Evolutionary conservation across 257 asterid genomes (phyloP), one percentile per base, ranked within the genome.

Genomic region (Petunia axillaris): DNA sequence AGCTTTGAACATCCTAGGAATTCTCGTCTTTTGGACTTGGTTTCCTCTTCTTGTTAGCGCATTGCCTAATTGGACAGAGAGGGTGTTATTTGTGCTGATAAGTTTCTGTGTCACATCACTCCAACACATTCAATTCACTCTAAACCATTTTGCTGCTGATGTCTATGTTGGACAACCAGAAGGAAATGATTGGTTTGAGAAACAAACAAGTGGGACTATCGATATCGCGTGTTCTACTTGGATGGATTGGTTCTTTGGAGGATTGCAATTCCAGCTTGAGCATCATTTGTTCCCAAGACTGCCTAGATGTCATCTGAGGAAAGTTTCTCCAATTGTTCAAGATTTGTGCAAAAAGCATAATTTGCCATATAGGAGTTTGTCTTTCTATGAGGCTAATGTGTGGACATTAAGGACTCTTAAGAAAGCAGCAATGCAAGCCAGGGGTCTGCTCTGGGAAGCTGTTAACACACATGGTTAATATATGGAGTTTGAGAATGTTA

Each of bases 161-260:
- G 94, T 88, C 4, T 95, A 93, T n/a, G 89, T 92, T 0, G 97
- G 99, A 4, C 82, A 93, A 0, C 98, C 98, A 0, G 85, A 84
- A 60, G 98, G 97, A 36, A 91, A 91, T 46, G 90, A 90, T n/a
- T 95, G 99, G 98, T 95, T 95, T 40, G 92, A 95, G 84, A 93
- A 93, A 66, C 99, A 95, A 82, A 92, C 97, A 0, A 59, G 85
- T 0, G 99, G 99, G 11, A 92, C 97, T 1, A 93, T 95, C 0
- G 96, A 93, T 75, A 95, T 95, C 37, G 36, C 93, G 0, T 93
- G 98, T 63, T 79, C 88, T 1, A 57, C 97, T 8, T 81, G 85
- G 82, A 91, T 93, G 98, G 98, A 95, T 83, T 95, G 97, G 96
- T 86, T 95, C 75, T 93, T 77, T 7, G 99, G 99, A 0, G 99